Evolutionary conservation across 2,329 filamentous ascomycete genomes (phyloP).

Genomic region (Cercospora berteroae): DNA sequence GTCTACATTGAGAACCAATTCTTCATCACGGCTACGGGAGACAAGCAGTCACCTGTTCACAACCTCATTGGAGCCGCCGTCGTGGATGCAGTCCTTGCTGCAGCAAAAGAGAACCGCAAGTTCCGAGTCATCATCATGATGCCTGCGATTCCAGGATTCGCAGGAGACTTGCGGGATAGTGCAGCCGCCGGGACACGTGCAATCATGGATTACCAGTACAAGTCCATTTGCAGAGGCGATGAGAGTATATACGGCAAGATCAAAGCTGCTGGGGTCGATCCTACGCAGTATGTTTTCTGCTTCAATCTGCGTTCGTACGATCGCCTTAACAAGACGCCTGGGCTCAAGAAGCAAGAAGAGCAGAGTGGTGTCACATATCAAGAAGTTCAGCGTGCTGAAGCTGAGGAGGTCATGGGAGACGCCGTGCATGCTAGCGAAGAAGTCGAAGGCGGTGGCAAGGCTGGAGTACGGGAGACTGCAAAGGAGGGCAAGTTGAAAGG

Average conservation of each 20-base stretch:
- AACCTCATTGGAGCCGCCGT: conserved; percentile 87
- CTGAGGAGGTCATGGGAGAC: conserved; percentile 79
- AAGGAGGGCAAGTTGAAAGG: conserved; percentile 27
- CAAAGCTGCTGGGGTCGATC: conserved; percentile 70
- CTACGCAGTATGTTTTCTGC: conserved; percentile 78
- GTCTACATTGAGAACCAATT: conserved; percentile 99
- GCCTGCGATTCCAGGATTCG: conserved; percentile 89
- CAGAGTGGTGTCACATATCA: conserved; percentile 80
- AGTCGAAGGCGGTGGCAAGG: conserved; percentile 26
- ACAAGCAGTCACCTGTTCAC: conserved; percentile 79
- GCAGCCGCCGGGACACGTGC: conserved; percentile 83
- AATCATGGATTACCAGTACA: conserved; percentile 99
- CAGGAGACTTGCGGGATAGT: conserved; percentile 80
- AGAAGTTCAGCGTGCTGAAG: conserved; percentile 81
- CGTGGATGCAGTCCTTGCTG: conserved; percentile 81
- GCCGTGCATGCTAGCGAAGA: conserved; percentile 60
- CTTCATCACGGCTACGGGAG: conserved; percentile 80
- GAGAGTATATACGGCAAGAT: conserved; percentile 86
- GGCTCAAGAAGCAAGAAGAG: conserved; percentile 71
- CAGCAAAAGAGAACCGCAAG: conserved; percentile 77
- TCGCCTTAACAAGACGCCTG: conserved; percentile 78
- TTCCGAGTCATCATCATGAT: conserved; percentile 90
- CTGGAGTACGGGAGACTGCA: conserved; percentile 36
- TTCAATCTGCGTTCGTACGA: conserved; percentile 95
- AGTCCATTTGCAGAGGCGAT: conserved; percentile 87